These are phyloP conservation scores for Lentinula guzmanii DNA, from an alignment of 768 basidiomycete species.

Conservation along the genomic window DNA sequence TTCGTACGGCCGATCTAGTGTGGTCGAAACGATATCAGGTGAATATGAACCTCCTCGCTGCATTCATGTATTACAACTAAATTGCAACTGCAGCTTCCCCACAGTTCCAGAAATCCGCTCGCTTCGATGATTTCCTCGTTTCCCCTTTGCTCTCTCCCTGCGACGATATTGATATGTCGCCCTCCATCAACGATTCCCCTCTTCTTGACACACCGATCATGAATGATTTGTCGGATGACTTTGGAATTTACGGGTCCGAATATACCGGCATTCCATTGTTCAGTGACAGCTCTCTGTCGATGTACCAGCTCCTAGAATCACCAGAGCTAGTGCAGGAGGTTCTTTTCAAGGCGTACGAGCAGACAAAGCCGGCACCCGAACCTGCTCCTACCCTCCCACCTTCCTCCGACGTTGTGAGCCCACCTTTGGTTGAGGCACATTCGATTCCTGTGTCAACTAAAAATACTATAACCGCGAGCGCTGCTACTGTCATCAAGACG, in stretches of 20 bases:
- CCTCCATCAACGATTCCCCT: constrained; percentile 4
- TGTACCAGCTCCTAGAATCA: neutral
- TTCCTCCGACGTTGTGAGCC: constrained; percentile 27
- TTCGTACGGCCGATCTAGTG: constrained; percentile 8
- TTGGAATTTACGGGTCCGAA: neutral
- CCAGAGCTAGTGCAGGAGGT: neutral
- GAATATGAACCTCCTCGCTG: neutral
- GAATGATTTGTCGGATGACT: constrained; percentile 1
- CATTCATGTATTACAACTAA: neutral
- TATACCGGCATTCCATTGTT: constrained; percentile 2
- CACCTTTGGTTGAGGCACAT: constrained; percentile 8
- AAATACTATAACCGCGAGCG: constrained; percentile 9
- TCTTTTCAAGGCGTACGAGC: neutral
- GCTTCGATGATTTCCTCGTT: constrained; percentile 4
- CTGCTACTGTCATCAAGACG: constrained; percentile 12
- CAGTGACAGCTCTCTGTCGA: neutral
- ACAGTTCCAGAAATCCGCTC: neutral
- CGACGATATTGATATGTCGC: constrained; percentile 5
- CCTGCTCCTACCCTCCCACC: constrained; percentile 36
- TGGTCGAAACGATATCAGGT: constrained; percentile 12
- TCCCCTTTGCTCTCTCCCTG: constrained; percentile 7
- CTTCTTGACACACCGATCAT: constrained; percentile 7
- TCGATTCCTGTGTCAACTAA: constrained; percentile 7
- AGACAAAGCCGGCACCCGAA: constrained; percentile 11
- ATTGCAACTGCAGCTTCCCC: constrained; percentile 2